Conservation (phyloP, 148 eudicot species). For the Drosera capensis region DNA sequence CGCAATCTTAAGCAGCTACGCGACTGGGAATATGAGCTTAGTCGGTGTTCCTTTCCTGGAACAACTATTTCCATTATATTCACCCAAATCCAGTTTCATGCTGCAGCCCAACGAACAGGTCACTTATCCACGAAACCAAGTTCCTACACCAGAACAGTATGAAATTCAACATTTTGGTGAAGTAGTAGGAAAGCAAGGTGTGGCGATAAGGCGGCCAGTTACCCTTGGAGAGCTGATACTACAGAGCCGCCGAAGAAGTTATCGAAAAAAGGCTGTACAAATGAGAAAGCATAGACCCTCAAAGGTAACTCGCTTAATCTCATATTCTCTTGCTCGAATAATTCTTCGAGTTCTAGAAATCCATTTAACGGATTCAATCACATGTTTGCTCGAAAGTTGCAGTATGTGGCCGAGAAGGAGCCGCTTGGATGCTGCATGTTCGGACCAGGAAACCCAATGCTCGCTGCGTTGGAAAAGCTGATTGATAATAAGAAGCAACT, state of each 20-base stretch:
- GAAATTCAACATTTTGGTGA: slow-evolving; percentile 9
- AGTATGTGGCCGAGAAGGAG: slow-evolving; percentile 37
- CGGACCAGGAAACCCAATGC: slow-evolving; percentile 15
- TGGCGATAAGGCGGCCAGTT: slow-evolving; percentile 30
- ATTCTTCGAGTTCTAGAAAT: background rate
- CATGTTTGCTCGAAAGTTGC: slow-evolving; percentile 16
- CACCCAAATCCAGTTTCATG: slow-evolving; percentile 26
- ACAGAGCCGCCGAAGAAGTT: slow-evolving; percentile 68
- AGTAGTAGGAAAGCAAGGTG: slow-evolving; percentile 19
- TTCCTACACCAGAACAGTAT: slow-evolving; percentile 10
- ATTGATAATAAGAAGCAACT: slow-evolving; percentile 18
- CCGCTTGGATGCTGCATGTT: slow-evolving; percentile 40
- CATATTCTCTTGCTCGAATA: background rate
- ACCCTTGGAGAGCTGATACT: slow-evolving; percentile 81
- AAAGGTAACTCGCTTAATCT: slow-evolving; percentile 30
- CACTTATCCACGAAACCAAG: slow-evolving; percentile 2
- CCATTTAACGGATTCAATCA: background rate
- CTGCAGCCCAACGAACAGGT: slow-evolving; percentile 12
- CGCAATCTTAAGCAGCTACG: slow-evolving; percentile 23
- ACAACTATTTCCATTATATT: slow-evolving; percentile 51
- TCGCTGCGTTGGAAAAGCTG: slow-evolving; percentile 12
- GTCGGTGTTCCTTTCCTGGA: slow-evolving; percentile 61
- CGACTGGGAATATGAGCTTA: slow-evolving; percentile 36
- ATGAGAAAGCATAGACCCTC: slow-evolving; percentile 25
- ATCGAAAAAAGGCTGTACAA: slow-evolving; percentile 31